Percentiles rank a stretch among this genome's conserved stretches.
Evolutionary conservation across 2,329 filamentous ascomycete species (phyloP).

Genomic region (Pseudogymnoascus sp.): DNA sequence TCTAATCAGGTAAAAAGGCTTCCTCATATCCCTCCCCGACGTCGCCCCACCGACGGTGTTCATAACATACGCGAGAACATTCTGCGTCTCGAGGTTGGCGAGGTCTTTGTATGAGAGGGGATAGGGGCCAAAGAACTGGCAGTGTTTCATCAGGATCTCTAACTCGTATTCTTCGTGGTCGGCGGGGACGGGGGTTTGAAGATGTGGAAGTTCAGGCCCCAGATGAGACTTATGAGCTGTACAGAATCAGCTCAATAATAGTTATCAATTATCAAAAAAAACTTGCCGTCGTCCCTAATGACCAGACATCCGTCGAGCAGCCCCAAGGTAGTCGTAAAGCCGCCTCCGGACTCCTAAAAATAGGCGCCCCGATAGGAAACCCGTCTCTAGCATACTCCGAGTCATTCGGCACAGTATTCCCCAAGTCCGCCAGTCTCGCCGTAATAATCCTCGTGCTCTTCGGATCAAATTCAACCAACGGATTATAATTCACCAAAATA

Average conservation of each 20-base stretch:
- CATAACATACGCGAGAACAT: conserved; percentile 16
- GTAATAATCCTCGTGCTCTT: conserved; percentile 9
- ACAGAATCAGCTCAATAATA: conserved; percentile 1
- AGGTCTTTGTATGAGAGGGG: conserved; percentile 20
- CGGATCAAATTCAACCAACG: not conserved
- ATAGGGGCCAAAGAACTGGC: conserved; percentile 19
- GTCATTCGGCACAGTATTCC: conserved; percentile 10
- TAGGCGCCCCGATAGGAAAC: conserved; percentile 15
- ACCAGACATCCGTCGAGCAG: conserved; percentile 21
- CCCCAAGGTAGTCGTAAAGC: conserved; percentile 18
- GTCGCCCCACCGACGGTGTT: conserved; percentile 10
- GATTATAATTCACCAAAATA: conserved; percentile 14
- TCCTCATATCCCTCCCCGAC: conserved; percentile 14
- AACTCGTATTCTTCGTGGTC: conserved; percentile 20
- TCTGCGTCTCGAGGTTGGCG: conserved; percentile 18
- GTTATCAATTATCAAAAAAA: not conserved
- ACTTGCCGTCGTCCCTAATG: conserved; percentile 17
- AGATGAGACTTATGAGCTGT: conserved; percentile 23
- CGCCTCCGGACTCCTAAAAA: conserved; percentile 18
- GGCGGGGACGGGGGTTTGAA: conserved; percentile 21
- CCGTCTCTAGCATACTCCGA: conserved; percentile 15
- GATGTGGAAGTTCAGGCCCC: conserved; percentile 21
- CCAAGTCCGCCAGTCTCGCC: conserved; percentile 12
- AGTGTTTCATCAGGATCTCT: conserved; percentile 20
- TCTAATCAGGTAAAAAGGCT: conserved; percentile 18